Evolutionary conservation across 257 asterid genomes (phyloP).

Genomic region (Leonotis leonurus): DNA sequence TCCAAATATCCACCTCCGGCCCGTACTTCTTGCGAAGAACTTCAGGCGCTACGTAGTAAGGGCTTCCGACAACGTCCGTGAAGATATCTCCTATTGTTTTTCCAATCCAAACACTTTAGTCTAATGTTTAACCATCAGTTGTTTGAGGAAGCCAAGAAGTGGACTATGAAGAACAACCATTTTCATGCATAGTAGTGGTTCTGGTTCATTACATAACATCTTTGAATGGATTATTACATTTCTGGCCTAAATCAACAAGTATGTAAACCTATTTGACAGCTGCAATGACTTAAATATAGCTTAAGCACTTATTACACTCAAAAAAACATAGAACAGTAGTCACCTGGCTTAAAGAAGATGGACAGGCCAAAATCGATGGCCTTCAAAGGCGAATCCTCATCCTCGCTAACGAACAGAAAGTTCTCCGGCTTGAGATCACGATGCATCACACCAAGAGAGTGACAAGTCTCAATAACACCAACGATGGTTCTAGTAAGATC

Average conservation of each 20-base stretch:
- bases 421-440: slow-evolving; percentile 89
- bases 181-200: no score
- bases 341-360: slow-evolving; percentile 84
- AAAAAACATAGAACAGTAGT: background rate
- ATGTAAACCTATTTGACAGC: no score
- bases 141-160: background rate
- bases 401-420: slow-evolving; percentile 52
- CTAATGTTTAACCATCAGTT: no score
- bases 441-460: slow-evolving; percentile 87
- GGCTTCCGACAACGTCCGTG: slow-evolving; percentile 66
- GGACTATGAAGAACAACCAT: background rate
- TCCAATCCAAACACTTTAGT: background rate
- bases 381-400: slow-evolving; percentile 64
- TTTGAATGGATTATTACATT: no score
- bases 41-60: slow-evolving; percentile 66
- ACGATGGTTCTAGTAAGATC: slow-evolving; percentile 74
- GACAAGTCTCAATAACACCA: slow-evolving; percentile 75
- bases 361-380: slow-evolving; percentile 84
- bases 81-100: slow-evolving; percentile 37
- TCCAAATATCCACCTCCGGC: slow-evolving; percentile 59
- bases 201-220: no score
- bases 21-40: slow-evolving; percentile 51
- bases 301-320: no score
- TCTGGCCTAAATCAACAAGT: no score
- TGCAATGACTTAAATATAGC: no score